A percentile compares a stretch with the other conserved stretches of the same genome.
These are phyloP conservation scores for Protomyces lactucae-debilis DNA, from an alignment of 1,139 yeast species.

Conservation along the genomic window DNA sequence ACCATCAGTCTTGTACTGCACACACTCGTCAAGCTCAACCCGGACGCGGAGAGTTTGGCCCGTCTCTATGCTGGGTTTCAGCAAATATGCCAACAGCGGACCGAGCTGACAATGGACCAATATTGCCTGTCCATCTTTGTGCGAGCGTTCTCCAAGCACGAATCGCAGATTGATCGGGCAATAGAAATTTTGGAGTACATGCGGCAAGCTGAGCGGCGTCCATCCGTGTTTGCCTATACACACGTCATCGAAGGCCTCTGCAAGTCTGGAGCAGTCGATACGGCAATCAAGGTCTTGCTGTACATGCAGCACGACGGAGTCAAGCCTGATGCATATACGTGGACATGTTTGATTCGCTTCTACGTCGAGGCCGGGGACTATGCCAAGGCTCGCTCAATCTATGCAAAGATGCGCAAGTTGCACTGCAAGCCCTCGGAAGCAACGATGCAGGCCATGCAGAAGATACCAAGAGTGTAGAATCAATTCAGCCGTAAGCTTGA, in stretches of 20 bases:
- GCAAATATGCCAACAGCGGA: not conserved
- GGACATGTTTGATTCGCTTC: slow-evolving; percentile 1
- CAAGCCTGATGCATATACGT: slow-evolving; percentile 7
- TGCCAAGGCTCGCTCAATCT: not conserved
- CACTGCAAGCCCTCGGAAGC: not conserved
- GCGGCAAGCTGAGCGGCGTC: slow-evolving; percentile 1
- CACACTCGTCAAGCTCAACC: slow-evolving; percentile 16
- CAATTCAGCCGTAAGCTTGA: not conserved
- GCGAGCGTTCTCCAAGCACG: slow-evolving; percentile 14
- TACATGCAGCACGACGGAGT: slow-evolving; percentile 15
- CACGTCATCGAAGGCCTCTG: slow-evolving; percentile 15
- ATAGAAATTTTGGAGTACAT: slow-evolving; percentile 11
- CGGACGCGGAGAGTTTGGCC: not conserved
- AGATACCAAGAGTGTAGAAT: not conserved
- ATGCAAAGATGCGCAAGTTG: not conserved
- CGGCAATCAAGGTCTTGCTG: slow-evolving; percentile 11
- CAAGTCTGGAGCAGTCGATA: slow-evolving; percentile 5
- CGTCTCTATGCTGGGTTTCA: slow-evolving; percentile 4
- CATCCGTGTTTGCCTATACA: slow-evolving; percentile 14
- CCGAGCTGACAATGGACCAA: slow-evolving; percentile 1
- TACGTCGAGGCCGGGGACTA: slow-evolving; percentile 7
- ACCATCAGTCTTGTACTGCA: slow-evolving; percentile 13
- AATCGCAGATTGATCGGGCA: not conserved
- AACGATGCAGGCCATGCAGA: not conserved
- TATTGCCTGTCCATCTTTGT: slow-evolving; percentile 10